Conservation (phyloP, 2,329 filamentous ascomycete genomes). For the Colletotrichum simmondsii region DNA sequence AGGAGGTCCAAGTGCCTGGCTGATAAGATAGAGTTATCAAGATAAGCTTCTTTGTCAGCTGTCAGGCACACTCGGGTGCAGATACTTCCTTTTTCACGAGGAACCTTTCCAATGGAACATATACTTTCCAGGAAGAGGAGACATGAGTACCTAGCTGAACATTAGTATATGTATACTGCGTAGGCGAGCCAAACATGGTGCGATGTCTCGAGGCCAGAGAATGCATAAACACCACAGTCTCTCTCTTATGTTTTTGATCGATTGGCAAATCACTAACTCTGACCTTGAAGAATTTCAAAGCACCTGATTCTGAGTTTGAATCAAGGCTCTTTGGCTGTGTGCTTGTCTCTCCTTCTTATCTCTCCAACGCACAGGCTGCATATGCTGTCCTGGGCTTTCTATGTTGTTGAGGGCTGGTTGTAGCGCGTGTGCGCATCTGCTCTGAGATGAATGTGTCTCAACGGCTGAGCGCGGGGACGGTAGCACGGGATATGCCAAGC, state of each 20-base stretch:
- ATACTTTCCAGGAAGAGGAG: too few species aligned
- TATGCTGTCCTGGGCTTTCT: neutral
- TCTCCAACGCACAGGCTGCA: neutral
- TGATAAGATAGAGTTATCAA: slow-evolving; percentile 14
- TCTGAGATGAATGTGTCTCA: slow-evolving; percentile 27
- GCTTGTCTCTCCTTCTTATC: neutral
- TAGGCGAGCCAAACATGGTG: neutral
- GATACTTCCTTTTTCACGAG: neutral
- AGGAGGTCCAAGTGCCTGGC: neutral
- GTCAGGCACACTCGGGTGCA: neutral
- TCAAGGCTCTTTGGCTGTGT: neutral
- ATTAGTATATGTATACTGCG: too few species aligned
- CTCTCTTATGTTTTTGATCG: too few species aligned
- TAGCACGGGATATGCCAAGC: neutral
- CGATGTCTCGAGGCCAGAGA: neutral
- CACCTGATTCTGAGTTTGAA: slow-evolving; percentile 3
- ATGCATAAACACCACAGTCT: neutral
- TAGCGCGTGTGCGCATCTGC: neutral
- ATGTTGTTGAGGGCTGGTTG: slow-evolving; percentile 25
- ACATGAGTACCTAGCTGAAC: neutral
- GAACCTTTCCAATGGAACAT: too few species aligned
- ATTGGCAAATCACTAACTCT: neutral
- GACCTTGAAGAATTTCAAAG: neutral
- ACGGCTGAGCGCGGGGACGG: neutral
- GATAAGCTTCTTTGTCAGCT: neutral